Evolutionary conservation across 2,329 filamentous ascomycete genomes (phyloP), one percentile per base, ranked within the genome.

Genomic region (Phaeosphaeria sp.): DNA sequence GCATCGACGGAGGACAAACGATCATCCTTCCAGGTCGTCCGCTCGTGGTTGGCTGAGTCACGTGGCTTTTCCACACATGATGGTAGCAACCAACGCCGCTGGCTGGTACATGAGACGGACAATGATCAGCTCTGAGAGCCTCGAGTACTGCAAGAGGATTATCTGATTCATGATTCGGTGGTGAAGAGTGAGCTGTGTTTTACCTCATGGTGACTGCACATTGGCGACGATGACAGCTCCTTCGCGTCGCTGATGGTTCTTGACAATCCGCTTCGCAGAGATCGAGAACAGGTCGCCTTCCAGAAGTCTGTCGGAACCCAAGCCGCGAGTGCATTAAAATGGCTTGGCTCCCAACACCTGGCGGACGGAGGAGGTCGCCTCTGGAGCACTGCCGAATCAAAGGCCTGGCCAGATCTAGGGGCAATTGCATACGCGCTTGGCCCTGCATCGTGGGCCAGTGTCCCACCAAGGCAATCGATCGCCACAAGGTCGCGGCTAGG

Each of bases 401-500:
- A 30, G 45, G 45, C 15, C 45, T 47, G 45, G 45, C 45, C 22
- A 47, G 24, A 47, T 18, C 24, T 47, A 27, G 45, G 24, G 17
- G 9, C 7, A 6, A 21, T 39, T 30, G 24, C 45, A 47, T 47
- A 15, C 15, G 45, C 45, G 45, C 45, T 27, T 36, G 50, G 27
- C 17, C 15, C 27, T 25, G 43, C 17, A 39, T 47, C 42, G 13
- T 39, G 17, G 42, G 42, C 42, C 42, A 22, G 22, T 13, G 49
- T 44, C 18, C 49, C 49, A 51, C 52, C 49, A 49, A 36, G 36
- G 52, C 51, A 36, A 33, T 40, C 30, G 43, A 27, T 45, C 36
- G 43, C 21, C 42, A 22, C 51, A 54, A 49, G 51, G 43, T 17
- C 27, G 51, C 30, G 22, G n/a, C 33, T 47, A 42, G 33, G 40